phyloP scores from a whole-genome alignment of 495 filamentous ascomycete genomes.

The Neurospora cerealis region DNA sequence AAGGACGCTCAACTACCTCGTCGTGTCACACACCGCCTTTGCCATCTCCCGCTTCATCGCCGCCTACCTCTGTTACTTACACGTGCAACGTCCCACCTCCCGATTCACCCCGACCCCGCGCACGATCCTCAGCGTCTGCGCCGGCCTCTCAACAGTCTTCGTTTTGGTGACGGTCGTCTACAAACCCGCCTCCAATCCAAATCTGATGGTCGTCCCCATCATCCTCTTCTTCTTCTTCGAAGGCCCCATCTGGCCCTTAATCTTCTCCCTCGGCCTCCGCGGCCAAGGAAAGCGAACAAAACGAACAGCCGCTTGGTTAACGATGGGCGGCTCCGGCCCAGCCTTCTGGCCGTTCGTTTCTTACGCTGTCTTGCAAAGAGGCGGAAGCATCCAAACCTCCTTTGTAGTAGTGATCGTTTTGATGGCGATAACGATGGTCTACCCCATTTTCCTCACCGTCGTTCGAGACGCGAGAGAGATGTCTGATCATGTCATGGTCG shows the following conservation, averaged over 20 bases:
- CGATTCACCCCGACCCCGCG: slow-evolving; percentile 35
- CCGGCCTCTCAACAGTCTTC: slow-evolving; percentile 35
- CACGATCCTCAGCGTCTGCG: slow-evolving; percentile 39
- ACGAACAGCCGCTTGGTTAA: slow-evolving; percentile 54
- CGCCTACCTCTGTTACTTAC: slow-evolving; percentile 38
- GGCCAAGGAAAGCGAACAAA: slow-evolving; percentile 64
- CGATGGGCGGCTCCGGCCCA: slow-evolving; percentile 55
- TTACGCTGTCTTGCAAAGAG: slow-evolving; percentile 25
- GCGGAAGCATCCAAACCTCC: slow-evolving; percentile 24
- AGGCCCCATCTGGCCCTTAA: slow-evolving; percentile 59
- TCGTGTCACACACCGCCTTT: slow-evolving; percentile 38
- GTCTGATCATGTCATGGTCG: slow-evolving; percentile 17
- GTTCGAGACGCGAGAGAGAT: slow-evolving; percentile 26
- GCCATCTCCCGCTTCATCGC: slow-evolving; percentile 38
- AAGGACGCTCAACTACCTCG: slow-evolving; percentile 41
- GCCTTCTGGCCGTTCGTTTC: slow-evolving; percentile 57
- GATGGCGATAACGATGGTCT: slow-evolving; percentile 22
- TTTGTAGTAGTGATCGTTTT: slow-evolving; percentile 28
- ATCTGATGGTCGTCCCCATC: slow-evolving; percentile 46
- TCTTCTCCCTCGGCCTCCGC: slow-evolving; percentile 58
- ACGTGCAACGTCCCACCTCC: slow-evolving; percentile 33
- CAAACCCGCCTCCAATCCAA: slow-evolving; percentile 32
- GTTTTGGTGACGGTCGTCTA: slow-evolving; percentile 38
- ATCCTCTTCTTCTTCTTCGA: slow-evolving; percentile 59
- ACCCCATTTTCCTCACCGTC: slow-evolving; percentile 29